Percentiles rank a stretch among this genome's conserved stretches.
These are phyloP conservation scores for Penicillium aurantiogriseum DNA, from an alignment of 2,329 filamentous ascomycete species.

Conservation along the genomic window DNA sequence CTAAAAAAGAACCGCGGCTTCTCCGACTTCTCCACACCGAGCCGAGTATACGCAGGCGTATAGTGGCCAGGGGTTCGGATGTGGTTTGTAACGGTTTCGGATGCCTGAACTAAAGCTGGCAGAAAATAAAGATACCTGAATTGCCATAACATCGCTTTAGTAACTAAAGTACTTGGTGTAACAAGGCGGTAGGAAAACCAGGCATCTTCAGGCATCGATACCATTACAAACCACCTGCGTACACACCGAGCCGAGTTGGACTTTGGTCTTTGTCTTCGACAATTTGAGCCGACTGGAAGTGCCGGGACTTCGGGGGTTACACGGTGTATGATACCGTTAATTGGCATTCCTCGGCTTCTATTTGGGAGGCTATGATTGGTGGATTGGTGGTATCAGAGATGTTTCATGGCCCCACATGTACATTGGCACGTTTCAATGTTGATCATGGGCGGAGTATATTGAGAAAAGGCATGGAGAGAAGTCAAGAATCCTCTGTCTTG, in stretches of 20 bases:
- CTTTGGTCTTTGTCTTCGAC: not conserved
- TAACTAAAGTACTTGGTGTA: too few relatives aligned
- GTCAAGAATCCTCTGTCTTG: not conserved
- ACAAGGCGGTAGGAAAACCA: too few relatives aligned
- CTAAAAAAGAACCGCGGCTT: slow-evolving; percentile 26
- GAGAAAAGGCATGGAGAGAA: not conserved
- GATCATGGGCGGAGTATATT: not conserved
- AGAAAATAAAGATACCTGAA: too few relatives aligned
- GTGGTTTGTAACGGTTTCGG: too few relatives aligned
- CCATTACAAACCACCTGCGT: too few relatives aligned
- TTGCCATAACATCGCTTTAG: too few relatives aligned
- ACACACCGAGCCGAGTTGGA: not conserved
- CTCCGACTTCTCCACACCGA: not conserved
- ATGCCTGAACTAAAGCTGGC: too few relatives aligned
- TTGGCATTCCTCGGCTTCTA: slow-evolving; percentile 21
- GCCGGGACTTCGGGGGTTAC: slow-evolving; percentile 20
- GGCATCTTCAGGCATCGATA: too few relatives aligned
- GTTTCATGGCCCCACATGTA: not conserved
- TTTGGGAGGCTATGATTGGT: not conserved
- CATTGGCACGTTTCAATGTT: not conserved
- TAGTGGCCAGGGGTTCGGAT: too few relatives aligned
- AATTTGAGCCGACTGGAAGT: slow-evolving; percentile 25
- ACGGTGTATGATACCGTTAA: slow-evolving; percentile 31
- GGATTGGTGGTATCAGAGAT: not conserved
- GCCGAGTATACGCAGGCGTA: too few relatives aligned